Evolutionary conservation across 1,139 yeast genomes (phyloP).

Genomic region (Lodderomyces pseudojiufengensis): DNA sequence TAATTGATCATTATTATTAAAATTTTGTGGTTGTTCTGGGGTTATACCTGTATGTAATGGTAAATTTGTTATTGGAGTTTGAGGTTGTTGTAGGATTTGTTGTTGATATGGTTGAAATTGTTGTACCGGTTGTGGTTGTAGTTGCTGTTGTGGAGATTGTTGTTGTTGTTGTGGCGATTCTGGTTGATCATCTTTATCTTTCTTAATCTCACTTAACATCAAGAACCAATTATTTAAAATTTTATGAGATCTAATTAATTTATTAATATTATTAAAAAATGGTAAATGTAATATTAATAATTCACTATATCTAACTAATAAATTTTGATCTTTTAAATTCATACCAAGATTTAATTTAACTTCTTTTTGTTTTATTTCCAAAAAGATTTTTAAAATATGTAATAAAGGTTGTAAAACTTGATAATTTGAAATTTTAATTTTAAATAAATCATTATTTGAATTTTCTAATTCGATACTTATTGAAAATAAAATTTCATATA

Average conservation of each 20-base stretch:
- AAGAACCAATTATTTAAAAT: slow-evolving; percentile 28
- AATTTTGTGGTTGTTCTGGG: slow-evolving; percentile 5
- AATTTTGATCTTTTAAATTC: slow-evolving; percentile 12
- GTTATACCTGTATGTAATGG: slow-evolving; percentile 5
- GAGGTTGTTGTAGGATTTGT: slow-evolving; percentile 1
- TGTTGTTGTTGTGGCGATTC: not conserved
- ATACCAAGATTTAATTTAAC: slow-evolving; percentile 10
- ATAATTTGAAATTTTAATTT: slow-evolving; percentile 32
- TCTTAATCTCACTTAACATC: slow-evolving; percentile 20
- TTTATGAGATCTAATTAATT: slow-evolving; percentile 24
- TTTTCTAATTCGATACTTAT: slow-evolving; percentile 21
- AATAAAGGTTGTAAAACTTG: slow-evolving; percentile 35
- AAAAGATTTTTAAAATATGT: slow-evolving; percentile 29
- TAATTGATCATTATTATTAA: too few relatives aligned
- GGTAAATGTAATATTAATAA: slow-evolving; percentile 27
- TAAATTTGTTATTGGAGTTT: slow-evolving; percentile 1
- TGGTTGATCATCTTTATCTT: slow-evolving; percentile 7
- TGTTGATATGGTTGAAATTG: not conserved
- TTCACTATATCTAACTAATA: slow-evolving; percentile 20
- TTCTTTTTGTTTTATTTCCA: slow-evolving; percentile 22
- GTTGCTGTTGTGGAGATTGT: not conserved
- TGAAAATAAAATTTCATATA: slow-evolving; percentile 20
- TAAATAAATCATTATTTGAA: slow-evolving; percentile 24
- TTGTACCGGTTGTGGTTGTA: slow-evolving; percentile 2
- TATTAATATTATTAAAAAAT: slow-evolving; percentile 29